Conservation (phyloP, 345 rosid species). For the Eucalyptus erythrocorys region DNA sequence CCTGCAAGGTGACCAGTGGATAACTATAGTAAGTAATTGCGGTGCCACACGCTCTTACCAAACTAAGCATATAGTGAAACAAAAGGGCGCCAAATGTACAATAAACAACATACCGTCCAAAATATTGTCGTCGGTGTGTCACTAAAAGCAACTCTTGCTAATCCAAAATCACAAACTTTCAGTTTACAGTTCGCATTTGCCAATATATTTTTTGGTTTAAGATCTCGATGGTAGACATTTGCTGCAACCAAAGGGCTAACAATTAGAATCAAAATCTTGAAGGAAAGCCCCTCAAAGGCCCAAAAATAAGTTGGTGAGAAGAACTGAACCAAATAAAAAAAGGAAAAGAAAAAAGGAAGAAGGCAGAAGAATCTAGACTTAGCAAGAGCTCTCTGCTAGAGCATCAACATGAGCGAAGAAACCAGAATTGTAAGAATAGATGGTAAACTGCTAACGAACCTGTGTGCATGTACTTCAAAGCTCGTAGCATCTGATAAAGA, state of each 20-base stretch:
- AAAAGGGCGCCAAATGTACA: not conserved
- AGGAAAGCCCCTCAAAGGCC: not conserved
- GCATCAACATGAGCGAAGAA: not conserved
- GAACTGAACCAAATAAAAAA: not conserved
- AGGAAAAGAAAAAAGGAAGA: not conserved
- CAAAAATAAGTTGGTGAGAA: not conserved
- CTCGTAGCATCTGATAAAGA: slow-evolving; percentile 97
- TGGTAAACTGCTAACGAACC: slow-evolving; percentile 20
- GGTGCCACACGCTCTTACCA: not conserved
- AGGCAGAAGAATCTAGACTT: not conserved
- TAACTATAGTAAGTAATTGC: not conserved
- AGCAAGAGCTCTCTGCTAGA: not conserved
- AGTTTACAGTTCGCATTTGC: slow-evolving; percentile 98
- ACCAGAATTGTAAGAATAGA: not conserved
- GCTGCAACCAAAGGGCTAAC: slow-evolving; percentile 33
- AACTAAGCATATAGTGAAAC: not conserved
- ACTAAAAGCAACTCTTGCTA: slow-evolving; percentile 86
- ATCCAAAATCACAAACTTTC: slow-evolving; percentile 92
- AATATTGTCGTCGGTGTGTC: slow-evolving; percentile 86
- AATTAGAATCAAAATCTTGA: slow-evolving; percentile 5
- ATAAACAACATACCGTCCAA: slow-evolving; percentile 65
- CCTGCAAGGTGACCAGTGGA: slow-evolving; percentile 23
- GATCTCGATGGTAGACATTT: slow-evolving; percentile 94
- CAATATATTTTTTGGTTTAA: slow-evolving; percentile 92
- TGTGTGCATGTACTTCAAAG: slow-evolving; percentile 94